Conservation (phyloP, 2,329 filamentous ascomycete genomes). For the Arthrobotrys pseudoclavata region DNA sequence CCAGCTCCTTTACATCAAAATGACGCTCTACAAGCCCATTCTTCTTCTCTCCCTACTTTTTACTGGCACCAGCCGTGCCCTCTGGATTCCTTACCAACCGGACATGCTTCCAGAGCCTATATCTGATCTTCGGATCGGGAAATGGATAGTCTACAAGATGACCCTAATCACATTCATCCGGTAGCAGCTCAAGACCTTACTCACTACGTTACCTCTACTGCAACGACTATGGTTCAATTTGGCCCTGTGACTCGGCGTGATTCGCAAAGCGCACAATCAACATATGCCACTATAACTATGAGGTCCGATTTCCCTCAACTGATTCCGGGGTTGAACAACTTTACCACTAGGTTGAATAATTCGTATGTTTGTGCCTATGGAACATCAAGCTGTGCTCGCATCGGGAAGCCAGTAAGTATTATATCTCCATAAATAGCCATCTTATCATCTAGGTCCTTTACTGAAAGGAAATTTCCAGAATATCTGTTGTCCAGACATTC, state of each 20-base stretch:
- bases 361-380: slow-evolving; percentile 17
- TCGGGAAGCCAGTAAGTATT: slow-evolving; percentile 37
- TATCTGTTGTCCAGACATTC: slow-evolving; percentile 49
- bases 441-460: not conserved
- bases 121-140: not conserved
- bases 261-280: not conserved
- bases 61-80: slow-evolving; percentile 4
- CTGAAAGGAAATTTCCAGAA: not conserved
- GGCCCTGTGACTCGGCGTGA: not conserved
- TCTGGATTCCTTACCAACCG: slow-evolving; percentile 29
- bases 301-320: not conserved
- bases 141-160: not conserved
- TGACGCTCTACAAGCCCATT: slow-evolving; percentile 21
- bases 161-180: not conserved
- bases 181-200: not conserved
- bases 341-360: not conserved
- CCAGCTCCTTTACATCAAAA: slow-evolving; percentile 11
- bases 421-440: not conserved
- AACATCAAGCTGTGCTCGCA: slow-evolving; percentile 18
- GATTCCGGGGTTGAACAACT: not conserved
- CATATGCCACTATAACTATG: not conserved
- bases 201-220: not conserved
- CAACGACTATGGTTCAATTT: not conserved
- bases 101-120: not conserved
- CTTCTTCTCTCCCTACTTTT: slow-evolving; percentile 40